phyloP scores from a whole-genome alignment of 768 basidiomycete genomes.

The Psilocybe cubensis region DNA sequence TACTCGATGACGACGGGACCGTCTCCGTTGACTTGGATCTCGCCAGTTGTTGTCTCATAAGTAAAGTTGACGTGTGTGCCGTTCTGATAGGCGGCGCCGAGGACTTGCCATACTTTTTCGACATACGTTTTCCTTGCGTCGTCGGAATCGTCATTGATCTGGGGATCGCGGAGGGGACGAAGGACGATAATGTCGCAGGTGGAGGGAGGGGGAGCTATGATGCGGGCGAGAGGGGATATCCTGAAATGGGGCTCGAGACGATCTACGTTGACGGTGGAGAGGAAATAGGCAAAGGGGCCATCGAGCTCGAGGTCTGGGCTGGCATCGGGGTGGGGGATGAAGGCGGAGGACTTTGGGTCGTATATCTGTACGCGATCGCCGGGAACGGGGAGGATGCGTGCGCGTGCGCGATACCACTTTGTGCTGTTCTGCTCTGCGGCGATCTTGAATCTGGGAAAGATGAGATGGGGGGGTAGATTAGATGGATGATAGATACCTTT shows the following conservation, averaged over 20 bases:
- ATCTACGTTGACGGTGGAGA: constrained; percentile 82
- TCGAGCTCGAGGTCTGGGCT: constrained; percentile 47
- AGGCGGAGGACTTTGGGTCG: constrained; percentile 50
- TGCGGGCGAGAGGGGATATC: constrained; percentile 66
- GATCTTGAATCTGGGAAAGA: constrained; percentile 68
- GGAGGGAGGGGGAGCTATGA: constrained; percentile 43
- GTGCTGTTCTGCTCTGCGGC: constrained; percentile 79
- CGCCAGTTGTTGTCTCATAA: constrained; percentile 53
- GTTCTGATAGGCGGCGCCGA: constrained; percentile 75
- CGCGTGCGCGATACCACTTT: constrained; percentile 68
- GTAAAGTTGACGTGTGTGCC: constrained; percentile 70
- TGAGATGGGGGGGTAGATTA: constrained; percentile 14
- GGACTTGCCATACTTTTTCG: constrained; percentile 51
- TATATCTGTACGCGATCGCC: constrained; percentile 58
- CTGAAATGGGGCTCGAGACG: constrained; percentile 84
- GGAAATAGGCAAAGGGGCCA: constrained; percentile 88
- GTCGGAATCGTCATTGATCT: constrained; percentile 41
- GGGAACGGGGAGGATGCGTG: constrained; percentile 56
- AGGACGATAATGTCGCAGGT: constrained; percentile 78
- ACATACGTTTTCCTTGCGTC: constrained; percentile 54
- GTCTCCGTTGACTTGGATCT: constrained; percentile 41
- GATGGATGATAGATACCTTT: constrained; percentile 37
- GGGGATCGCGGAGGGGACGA: constrained; percentile 69
- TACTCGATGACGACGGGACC: constrained; percentile 75
- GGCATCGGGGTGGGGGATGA: constrained; percentile 44